Evolutionary conservation across 306 rosid species (phyloP).

Genomic region (Acacia melanoxylon): DNA sequence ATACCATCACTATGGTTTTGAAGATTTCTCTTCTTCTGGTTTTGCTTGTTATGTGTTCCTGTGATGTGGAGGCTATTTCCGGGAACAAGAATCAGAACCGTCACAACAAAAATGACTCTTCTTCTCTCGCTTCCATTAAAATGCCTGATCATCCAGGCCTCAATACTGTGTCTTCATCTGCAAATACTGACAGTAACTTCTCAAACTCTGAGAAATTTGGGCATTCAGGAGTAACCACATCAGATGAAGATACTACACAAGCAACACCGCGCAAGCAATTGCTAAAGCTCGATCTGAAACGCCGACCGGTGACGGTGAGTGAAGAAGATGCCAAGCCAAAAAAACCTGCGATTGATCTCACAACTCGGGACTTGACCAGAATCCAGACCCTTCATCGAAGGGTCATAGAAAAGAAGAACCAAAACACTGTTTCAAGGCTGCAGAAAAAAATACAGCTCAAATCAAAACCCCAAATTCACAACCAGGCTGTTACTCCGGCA

Average conservation of each 20-base stretch:
- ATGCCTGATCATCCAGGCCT: constrained; percentile 69
- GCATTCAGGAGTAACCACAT: constrained; percentile 31
- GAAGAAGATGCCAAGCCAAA: constrained; percentile 41
- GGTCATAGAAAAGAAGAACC: constrained; percentile 78
- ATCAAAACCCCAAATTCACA: constrained; percentile 26
- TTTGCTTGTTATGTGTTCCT: constrained; percentile 39
- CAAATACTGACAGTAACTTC: constrained; percentile 53
- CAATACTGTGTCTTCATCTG: constrained; percentile 59
- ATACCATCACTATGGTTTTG: constrained; percentile 39
- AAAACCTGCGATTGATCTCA: constrained; percentile 52
- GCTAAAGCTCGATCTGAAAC: constrained; percentile 70
- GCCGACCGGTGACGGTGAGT: constrained; percentile 36
- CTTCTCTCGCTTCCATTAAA: constrained; percentile 63
- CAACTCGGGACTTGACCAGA: constrained; percentile 64
- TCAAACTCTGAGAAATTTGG: constrained; percentile 34
- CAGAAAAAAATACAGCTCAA: constrained; percentile 29
- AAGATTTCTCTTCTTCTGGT: constrained; percentile 37
- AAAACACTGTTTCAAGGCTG: constrained; percentile 68
- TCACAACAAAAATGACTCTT: constrained; percentile 55
- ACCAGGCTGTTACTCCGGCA: constrained; percentile 31
- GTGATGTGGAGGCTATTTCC: constrained; percentile 34
- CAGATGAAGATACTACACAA: constrained; percentile 31
- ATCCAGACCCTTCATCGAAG: constrained; percentile 79
- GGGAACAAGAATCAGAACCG: constrained; percentile 37
- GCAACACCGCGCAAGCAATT: constrained; percentile 36